Percentiles rank a stretch among this genome's conserved stretches.
Conservation (phyloP, 2,329 filamentous ascomycete genomes). For the Monosporascus sp. region DNA sequence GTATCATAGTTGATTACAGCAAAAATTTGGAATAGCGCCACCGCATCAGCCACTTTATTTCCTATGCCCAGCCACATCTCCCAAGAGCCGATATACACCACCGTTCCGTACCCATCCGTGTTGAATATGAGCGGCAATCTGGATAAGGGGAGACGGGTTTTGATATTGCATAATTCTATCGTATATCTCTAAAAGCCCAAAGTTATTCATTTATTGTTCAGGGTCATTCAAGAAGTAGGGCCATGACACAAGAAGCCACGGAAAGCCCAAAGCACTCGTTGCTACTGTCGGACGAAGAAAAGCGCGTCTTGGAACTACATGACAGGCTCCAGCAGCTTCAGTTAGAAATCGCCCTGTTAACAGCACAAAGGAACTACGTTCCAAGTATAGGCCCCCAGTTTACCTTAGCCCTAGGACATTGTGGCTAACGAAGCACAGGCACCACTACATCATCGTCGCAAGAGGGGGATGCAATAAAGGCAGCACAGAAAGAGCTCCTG, state of each 20-base stretch:
- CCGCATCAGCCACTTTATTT: not conserved
- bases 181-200: no score
- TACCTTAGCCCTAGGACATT: not conserved
- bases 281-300: constrained; percentile 62
- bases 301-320: constrained; percentile 62
- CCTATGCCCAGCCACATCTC: not conserved
- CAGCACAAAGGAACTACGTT: constrained; percentile 37
- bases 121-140: no score
- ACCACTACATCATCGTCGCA: constrained; percentile 34
- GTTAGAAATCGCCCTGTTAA: constrained; percentile 65
- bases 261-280: constrained; percentile 33
- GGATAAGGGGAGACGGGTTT: no score
- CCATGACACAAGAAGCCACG: constrained; percentile 22
- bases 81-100: not conserved
- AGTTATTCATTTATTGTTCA: not conserved
- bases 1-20: not conserved
- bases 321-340: constrained; percentile 67
- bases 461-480: constrained; percentile 32
- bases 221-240: not conserved
- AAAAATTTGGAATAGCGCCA: not conserved
- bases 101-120: no score
- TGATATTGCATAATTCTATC: no score
- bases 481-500: constrained; percentile 61
- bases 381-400: constrained; percentile 24
- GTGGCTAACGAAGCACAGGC: constrained; percentile 10